Conservation (phyloP, 2,329 filamentous ascomycete species). For the Monascus ruber region DNA sequence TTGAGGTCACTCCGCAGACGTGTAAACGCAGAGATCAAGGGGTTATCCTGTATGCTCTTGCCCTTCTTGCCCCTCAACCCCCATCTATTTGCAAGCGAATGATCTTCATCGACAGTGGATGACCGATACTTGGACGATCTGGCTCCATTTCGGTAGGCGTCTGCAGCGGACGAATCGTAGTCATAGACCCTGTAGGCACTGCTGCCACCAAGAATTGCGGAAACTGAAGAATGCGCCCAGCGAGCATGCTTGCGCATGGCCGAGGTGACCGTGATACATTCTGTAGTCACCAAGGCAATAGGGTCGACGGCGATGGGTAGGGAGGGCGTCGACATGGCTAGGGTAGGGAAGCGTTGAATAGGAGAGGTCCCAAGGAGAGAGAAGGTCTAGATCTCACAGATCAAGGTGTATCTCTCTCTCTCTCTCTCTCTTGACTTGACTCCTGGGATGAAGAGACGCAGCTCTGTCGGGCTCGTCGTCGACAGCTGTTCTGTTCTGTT, state of each 20-base stretch:
- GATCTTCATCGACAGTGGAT: conserved; percentile 28
- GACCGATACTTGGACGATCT: conserved; percentile 10
- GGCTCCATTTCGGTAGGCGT: conserved; percentile 19
- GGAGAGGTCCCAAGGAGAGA: conserved; percentile 1
- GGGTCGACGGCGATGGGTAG: conserved; percentile 79
- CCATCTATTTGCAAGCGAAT: conserved; percentile 67
- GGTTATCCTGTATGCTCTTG: conserved; percentile 95
- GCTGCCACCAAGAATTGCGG: conserved; percentile 78
- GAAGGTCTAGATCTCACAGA: background rate
- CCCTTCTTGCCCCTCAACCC: conserved; percentile 88
- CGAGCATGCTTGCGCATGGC: conserved; percentile 96
- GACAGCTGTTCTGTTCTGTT: background rate
- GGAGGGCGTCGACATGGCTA: conserved; percentile 21
- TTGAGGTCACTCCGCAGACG: conserved; percentile 79
- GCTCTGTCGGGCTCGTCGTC: conserved; percentile 3
- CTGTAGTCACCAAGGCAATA: conserved; percentile 86
- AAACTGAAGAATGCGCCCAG: conserved; percentile 91
- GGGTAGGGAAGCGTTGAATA: conserved; percentile 12
- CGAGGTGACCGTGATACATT: conserved; percentile 97
- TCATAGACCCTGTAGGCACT: conserved; percentile 36
- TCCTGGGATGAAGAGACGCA: background rate
- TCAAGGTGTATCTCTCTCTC: background rate
- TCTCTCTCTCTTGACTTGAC: background rate
- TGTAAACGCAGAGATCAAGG: conserved; percentile 88
- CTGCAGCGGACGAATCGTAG: conserved; percentile 29